Base-by-base conservation (phyloP, 2,329 filamentous ascomycete genomes). In the Xylariales sp. region DNA sequence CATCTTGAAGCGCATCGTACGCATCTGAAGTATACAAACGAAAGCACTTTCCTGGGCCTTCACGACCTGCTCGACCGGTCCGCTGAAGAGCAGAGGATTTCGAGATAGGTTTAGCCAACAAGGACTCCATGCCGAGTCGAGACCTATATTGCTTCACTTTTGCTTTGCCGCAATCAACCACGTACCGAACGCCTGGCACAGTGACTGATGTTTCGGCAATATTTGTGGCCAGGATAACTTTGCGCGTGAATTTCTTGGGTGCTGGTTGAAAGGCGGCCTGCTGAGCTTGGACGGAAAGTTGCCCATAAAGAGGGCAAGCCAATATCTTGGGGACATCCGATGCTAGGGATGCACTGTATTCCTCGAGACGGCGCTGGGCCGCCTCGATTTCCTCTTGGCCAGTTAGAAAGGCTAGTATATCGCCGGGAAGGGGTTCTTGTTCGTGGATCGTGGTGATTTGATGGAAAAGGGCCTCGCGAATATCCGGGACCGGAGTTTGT, bases 131-230 rank as follows among this genome's bases (percentile, higher is more conserved):
- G 5, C 89, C 90, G 0, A 97, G 73, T 1, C 83, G 76, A 13
- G 85, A 78, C 12, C 90, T 83, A 57, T 89, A 98, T 48, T 95
- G 85, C 63, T 96, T 96, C 47, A 94, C 77, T 58, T 98, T 98
- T 7, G 86, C 87, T 54, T 96, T 96, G 31, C 93, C 93, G 39
- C 86, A 86, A 56, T 98, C 93, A 15, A 98, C 76, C 8, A 98
- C 91, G 50, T 85, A 93, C 5, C 88, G 80, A 6, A 98, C 89
- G 3, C 93, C 93, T 0, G 91, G 85, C 0, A 98, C 90, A 0
- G 93, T 98, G 42, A 98, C 86, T 1, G 93, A 97, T 0, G 93
- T 97, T 60, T 98, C 93, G n/a, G 93, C 93, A 52, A 98, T 97
- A 54, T 98, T 98, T 12, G 93, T 98, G 0, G 90, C 84, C 1